phyloP scores from a whole-genome alignment of 345 rosid genomes.

The Turritis glabra region DNA sequence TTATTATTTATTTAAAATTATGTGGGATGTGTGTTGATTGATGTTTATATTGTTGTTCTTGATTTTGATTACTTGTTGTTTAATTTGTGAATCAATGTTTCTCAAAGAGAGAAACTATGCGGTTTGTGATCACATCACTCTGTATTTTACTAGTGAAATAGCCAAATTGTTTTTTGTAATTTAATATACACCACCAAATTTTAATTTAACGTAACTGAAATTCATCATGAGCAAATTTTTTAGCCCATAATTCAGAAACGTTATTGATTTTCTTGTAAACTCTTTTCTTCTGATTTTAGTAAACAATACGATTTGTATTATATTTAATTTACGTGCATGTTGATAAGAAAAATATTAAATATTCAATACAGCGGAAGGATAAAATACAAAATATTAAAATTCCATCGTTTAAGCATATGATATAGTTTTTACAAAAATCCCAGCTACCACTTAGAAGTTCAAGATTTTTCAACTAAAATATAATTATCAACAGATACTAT shows the following conservation, averaged over 20 bases:
- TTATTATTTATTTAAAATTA: not conserved
- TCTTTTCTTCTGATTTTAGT: not conserved
- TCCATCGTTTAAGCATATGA: not conserved
- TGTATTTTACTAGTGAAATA: not conserved
- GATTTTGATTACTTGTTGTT: not conserved
- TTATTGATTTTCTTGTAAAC: not conserved
- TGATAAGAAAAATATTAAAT: not conserved
- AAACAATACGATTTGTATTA: not conserved
- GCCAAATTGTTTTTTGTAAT: not conserved
- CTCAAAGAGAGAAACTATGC: not conserved
- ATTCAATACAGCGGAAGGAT: not conserved
- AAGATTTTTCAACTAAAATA: not conserved
- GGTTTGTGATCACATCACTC: not conserved
- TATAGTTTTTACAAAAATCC: not conserved
- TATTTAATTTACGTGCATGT: not conserved
- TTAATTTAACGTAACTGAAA: too few relatives aligned
- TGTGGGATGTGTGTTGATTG: slow-evolving; percentile 8
- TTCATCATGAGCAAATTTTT: not conserved
- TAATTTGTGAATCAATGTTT: not conserved
- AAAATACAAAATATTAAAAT: not conserved
- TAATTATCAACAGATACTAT: not conserved
- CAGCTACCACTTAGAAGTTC: not conserved
- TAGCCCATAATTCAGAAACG: not conserved
- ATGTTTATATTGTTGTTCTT: slow-evolving; percentile 18
- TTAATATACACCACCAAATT: not conserved